These are phyloP conservation scores for Arachnomyces sp. DNA, from an alignment of 2,329 filamentous ascomycete species.

Conservation along the genomic window DNA sequence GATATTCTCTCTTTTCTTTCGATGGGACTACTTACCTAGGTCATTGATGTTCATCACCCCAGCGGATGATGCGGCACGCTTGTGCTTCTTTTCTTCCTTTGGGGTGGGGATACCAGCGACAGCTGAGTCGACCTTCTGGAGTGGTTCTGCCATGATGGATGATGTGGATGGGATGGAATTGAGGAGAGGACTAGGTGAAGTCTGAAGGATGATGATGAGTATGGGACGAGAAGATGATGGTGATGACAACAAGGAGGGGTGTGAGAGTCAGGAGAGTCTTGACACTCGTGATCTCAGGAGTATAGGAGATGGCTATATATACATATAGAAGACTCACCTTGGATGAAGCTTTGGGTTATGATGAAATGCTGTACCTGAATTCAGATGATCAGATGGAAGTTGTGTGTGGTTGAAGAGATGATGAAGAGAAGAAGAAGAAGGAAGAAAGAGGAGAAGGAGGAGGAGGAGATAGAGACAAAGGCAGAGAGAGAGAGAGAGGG, in stretches of 20 bases:
- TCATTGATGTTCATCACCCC: conserved; percentile 73
- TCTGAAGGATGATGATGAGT: conserved; percentile 1
- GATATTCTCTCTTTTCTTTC: conserved; percentile 26
- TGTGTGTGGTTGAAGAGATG: conserved; percentile 1
- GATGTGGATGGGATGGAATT: conserved; percentile 4
- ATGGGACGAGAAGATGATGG: not conserved
- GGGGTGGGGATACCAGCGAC: conserved; percentile 67
- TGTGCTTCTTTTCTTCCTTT: conserved; percentile 47
- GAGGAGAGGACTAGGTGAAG: conserved; percentile 1
- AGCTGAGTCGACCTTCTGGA: conserved; percentile 87
- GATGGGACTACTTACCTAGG: conserved; percentile 55
- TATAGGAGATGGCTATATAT: not conserved
- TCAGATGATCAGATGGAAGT: not conserved
- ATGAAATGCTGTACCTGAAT: conserved; percentile 1
- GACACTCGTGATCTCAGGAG: not conserved
- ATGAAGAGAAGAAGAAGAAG: conserved; percentile 9
- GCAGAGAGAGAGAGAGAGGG: conserved; percentile 8
- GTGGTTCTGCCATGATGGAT: conserved; percentile 51
- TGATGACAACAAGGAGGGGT: not conserved
- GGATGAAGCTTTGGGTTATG: conserved; percentile 3
- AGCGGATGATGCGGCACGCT: conserved; percentile 61
- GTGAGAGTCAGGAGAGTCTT: too few species aligned
- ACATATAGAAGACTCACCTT: conserved; percentile 1
- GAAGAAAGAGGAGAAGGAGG: conserved; percentile 5
- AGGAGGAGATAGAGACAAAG: conserved; percentile 7